Conservation (phyloP, 148 eudicot species). For the Nyssa sinensis region DNA sequence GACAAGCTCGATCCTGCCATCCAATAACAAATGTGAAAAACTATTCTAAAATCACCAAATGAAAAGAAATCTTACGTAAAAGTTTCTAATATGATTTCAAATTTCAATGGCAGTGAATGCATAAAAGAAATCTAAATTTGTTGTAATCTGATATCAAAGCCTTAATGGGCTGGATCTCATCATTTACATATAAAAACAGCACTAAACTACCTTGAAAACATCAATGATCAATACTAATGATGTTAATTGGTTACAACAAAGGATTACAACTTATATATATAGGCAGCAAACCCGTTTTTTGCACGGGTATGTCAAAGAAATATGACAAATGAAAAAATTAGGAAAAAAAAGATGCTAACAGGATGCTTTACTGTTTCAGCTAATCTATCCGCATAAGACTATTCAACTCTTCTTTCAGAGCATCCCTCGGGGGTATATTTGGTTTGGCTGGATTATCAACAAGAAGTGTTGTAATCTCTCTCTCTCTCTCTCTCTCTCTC, state of each 20-base stretch:
- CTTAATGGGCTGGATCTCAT: neutral
- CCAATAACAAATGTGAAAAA: constrained; percentile 12
- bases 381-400: no score
- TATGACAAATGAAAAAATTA: no score
- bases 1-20: constrained; percentile 88
- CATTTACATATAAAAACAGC: neutral
- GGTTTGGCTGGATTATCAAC: no score
- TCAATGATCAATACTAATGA: neutral
- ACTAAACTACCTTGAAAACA: neutral
- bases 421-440: no score
- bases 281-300: no score
- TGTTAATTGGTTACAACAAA: neutral
- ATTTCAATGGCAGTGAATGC: neutral
- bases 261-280: neutral
- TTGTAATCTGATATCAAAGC: neutral
- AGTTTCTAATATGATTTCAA: neutral
- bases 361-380: no score
- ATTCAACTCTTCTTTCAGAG: no score
- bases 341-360: no score
- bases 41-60: neutral
- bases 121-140: neutral
- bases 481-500: no score
- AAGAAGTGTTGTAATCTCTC: no score
- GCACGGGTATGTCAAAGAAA: no score
- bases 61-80: neutral